These are phyloP conservation scores for Diaporthe humulicola DNA, from an alignment of 2,329 filamentous ascomycete genomes.

Conservation along the genomic window DNA sequence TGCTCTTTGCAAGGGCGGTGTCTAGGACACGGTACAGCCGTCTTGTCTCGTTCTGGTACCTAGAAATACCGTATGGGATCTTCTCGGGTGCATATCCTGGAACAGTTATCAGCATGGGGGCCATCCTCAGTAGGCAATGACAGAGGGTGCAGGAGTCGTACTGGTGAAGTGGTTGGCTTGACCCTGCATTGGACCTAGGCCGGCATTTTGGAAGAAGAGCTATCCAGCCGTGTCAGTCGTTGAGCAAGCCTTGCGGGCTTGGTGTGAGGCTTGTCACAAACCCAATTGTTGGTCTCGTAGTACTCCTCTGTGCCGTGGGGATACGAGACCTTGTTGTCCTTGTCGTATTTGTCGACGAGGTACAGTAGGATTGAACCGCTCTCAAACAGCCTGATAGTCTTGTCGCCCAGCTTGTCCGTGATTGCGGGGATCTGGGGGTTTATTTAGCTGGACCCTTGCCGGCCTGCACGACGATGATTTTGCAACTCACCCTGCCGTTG, in stretches of 20 bases:
- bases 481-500: conserved; percentile 61
- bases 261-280: conserved; percentile 46
- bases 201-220: conserved; percentile 83
- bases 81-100: conserved; percentile 81
- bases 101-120: conserved; percentile 6
- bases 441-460: neutral
- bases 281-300: conserved; percentile 84
- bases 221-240: conserved; percentile 43
- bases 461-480: conserved; percentile 55
- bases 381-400: conserved; percentile 82
- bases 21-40: conserved; percentile 85
- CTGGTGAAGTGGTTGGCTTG: conserved; percentile 86
- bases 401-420: conserved; percentile 81
- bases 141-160: conserved; percentile 47
- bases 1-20: conserved; percentile 72
- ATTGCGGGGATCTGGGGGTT: conserved; percentile 80
- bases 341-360: conserved; percentile 82
- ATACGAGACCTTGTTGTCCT: conserved; percentile 83
- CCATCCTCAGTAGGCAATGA: neutral
- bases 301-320: conserved; percentile 78
- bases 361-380: conserved; percentile 86
- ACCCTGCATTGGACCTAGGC: conserved; percentile 85
- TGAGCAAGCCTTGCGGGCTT: no score
- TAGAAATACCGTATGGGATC: conserved; percentile 85
- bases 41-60: conserved; percentile 87